Evolutionary conservation across 208 protist genomes (phyloP).

Genomic region (Wallacemonas collosoma): DNA sequence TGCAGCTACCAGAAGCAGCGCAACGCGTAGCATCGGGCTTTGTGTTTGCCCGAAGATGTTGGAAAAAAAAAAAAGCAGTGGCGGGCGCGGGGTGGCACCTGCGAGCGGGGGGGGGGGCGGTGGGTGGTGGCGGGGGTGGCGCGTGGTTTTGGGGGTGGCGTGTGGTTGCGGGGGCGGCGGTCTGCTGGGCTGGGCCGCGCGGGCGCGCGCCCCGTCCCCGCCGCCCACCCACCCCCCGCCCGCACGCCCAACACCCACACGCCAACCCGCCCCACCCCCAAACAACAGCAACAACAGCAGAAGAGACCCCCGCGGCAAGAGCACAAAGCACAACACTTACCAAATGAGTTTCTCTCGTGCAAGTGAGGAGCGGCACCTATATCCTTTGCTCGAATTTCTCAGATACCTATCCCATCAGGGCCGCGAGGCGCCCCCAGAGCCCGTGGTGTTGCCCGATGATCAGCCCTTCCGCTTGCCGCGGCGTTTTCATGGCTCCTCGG

Average conservation of each 20-base stretch:
- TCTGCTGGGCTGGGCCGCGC: too few relatives aligned
- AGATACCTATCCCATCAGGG: conserved; percentile 8
- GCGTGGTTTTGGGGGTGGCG: not conserved
- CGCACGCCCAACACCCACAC: not conserved
- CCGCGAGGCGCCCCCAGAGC: not conserved
- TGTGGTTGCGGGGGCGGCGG: not conserved
- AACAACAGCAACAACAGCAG: not conserved
- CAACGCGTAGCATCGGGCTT: not conserved
- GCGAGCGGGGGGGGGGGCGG: too few relatives aligned
- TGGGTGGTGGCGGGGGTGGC: too few relatives aligned
- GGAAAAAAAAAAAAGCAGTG: too few relatives aligned
- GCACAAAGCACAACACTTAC: not conserved
- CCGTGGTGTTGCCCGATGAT: not conserved
- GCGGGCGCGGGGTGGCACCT: too few relatives aligned
- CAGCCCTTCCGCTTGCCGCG: not conserved
- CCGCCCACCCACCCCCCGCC: too few relatives aligned
- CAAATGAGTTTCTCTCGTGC: conserved; percentile 6
- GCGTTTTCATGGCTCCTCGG: not conserved
- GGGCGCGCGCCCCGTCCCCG: too few relatives aligned
- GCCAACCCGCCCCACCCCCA: not conserved
- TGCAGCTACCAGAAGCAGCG: not conserved
- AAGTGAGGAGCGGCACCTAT: conserved; percentile 6
- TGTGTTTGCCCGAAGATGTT: too few relatives aligned
- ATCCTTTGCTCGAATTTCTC: conserved; percentile 14
- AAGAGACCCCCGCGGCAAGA: not conserved